Base-by-base conservation (phyloP, 2,329 filamentous ascomycete genomes). In the Ceratocystis lukuohia region DNA sequence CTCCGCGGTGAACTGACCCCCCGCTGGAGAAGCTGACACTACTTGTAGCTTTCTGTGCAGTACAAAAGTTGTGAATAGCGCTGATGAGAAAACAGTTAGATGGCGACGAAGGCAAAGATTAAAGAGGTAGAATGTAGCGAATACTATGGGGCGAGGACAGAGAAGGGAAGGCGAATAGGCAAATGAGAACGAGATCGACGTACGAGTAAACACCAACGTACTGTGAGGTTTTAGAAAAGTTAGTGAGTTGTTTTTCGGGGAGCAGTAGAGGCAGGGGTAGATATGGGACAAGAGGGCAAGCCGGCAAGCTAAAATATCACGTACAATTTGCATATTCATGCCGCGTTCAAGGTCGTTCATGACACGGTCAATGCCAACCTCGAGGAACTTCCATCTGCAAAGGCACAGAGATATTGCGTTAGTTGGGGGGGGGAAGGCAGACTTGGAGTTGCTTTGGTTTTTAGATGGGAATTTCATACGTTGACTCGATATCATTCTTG, bases 31-130 rank as follows among this genome's bases (percentile, higher is more conserved):
- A 48, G 44, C 53, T 50, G 30, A 22, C 22, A 28, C 56, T 33
- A 41, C 17, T 62, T 46, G 25, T 28, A 0, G 91, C 91, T 75
- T 97, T 97, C 76, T 97, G 94, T 28, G 94, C 96, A 66, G 94
- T 99, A 76, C 94, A 99, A 77, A 99, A 99, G 79, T 99, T 96
- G 79, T 99, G 94, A 62, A 99, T 94, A 69, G 92, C 91, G 65
- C 82, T 92, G 48, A 17, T 10, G 8, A 37, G 8, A 17, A 65
- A 3, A 33, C 22, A 64, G 45, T 64, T 46, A 61, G 50, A 37
- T 33, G 5, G 25, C 1, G 28, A 8, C 30, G 1, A n/a, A 8
- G 33, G 10, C 8, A 37, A 37, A 37, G 33, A 37, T 12, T 12
- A 37, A 37, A 37, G 33, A 12, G 2, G 33, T 37, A 37, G 12